Conservation (phyloP, 2,329 filamentous ascomycete genomes). For the Sporothrix brasiliensis region DNA sequence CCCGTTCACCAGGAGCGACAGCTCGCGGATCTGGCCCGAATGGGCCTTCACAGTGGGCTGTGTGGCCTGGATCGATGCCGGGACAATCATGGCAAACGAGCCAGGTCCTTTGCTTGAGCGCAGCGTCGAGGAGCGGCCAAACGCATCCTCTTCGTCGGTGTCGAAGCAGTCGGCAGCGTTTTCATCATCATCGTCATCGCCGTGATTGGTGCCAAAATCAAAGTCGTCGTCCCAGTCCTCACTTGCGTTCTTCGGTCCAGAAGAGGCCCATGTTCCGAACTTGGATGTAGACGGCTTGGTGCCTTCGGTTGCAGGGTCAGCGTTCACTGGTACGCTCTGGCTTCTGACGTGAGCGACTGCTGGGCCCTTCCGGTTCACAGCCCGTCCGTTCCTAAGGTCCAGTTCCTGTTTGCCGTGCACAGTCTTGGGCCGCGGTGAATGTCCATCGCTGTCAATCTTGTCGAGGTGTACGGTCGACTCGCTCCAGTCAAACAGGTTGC, state of each 20-base stretch:
- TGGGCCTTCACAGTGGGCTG: slow-evolving; percentile 82
- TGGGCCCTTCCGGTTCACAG: slow-evolving; percentile 67
- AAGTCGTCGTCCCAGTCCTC: slow-evolving; percentile 93
- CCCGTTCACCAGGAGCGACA: slow-evolving; percentile 80
- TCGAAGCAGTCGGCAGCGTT: slow-evolving; percentile 20
- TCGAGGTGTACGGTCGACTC: slow-evolving; percentile 64
- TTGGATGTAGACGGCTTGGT: slow-evolving; percentile 62
- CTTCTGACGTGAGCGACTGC: slow-evolving; percentile 73
- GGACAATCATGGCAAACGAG: slow-evolving; percentile 66
- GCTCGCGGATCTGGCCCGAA: slow-evolving; percentile 79
- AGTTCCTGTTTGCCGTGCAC: slow-evolving; percentile 75
- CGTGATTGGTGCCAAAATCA: slow-evolving; percentile 63
- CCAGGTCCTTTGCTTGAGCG: slow-evolving; percentile 44
- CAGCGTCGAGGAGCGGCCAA: slow-evolving; percentile 27
- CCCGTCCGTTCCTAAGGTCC: slow-evolving; percentile 70
- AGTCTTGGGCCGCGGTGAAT: slow-evolving; percentile 69
- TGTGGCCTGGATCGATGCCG: slow-evolving; percentile 76
- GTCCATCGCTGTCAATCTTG: slow-evolving; percentile 60
- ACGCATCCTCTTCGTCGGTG: slow-evolving; percentile 21
- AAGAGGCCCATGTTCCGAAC: slow-evolving; percentile 78
- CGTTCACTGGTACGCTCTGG: slow-evolving; percentile 75
- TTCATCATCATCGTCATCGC: slow-evolving; percentile 38
- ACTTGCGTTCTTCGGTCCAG: slow-evolving; percentile 75
- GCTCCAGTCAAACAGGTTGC: slow-evolving; percentile 78
- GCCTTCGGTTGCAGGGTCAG: slow-evolving; percentile 59